These are phyloP conservation scores for Colletotrichum sidae DNA, from an alignment of 2,329 filamentous ascomycete genomes.

Conservation along the genomic window DNA sequence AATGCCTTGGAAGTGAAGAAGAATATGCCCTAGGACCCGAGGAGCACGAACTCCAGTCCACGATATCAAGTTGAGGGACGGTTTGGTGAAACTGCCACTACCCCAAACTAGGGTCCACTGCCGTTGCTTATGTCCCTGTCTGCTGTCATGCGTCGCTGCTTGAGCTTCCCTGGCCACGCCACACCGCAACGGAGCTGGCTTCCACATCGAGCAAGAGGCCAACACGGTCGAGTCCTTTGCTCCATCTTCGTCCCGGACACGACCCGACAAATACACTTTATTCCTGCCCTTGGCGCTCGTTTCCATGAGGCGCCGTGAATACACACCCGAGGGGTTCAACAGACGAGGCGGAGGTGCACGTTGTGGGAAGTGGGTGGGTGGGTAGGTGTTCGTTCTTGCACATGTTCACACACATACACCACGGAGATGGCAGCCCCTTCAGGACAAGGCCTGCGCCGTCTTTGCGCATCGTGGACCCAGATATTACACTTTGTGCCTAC, in stretches of 20 bases:
- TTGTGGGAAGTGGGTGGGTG: not conserved
- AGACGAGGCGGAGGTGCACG: constrained; percentile 5
- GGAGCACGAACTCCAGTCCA: not conserved
- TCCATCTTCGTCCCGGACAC: not conserved
- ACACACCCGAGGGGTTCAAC: constrained; percentile 23
- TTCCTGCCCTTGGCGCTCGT: constrained; percentile 23
- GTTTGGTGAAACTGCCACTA: constrained; percentile 25
- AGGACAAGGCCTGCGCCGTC: constrained; percentile 22
- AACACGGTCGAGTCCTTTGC: constrained; percentile 9
- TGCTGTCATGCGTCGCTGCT: constrained; percentile 6
- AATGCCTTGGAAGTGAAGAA: not conserved
- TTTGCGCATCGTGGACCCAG: constrained; percentile 15
- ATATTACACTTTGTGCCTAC: constrained; percentile 4
- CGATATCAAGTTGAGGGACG: not conserved
- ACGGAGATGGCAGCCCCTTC: constrained; percentile 32
- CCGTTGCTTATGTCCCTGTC: constrained; percentile 28
- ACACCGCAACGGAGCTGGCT: constrained; percentile 22
- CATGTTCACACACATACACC: constrained; percentile 8
- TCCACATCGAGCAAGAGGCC: constrained; percentile 16
- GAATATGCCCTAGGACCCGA: constrained; percentile 1
- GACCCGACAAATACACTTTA: constrained; percentile 14
- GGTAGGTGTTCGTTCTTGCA: too few relatives aligned
- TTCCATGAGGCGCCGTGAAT: constrained; percentile 29
- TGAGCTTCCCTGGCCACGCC: too few relatives aligned
- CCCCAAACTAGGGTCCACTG: constrained; percentile 25